phyloP scores from a whole-genome alignment of 2,329 filamentous ascomycete species.

The Alternaria rosae region DNA sequence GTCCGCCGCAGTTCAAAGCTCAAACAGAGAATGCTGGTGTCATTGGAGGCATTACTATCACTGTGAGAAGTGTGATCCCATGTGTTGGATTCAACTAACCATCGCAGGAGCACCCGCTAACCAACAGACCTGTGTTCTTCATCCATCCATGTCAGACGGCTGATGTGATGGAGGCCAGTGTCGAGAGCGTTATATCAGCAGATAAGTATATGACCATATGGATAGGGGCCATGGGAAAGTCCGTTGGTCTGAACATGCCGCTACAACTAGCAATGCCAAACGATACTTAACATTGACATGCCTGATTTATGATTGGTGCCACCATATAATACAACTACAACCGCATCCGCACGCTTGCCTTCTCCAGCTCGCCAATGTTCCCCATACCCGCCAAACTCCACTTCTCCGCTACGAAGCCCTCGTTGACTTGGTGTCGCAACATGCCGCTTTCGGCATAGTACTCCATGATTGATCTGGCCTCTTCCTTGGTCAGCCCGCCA shows the following conservation, averaged over 20 bases:
- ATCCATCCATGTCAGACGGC: conserved; percentile 91
- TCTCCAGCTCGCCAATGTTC: conserved; percentile 85
- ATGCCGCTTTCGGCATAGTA: conserved; percentile 92
- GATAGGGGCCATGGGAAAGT: conserved; percentile 85
- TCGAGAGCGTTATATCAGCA: conserved; percentile 47
- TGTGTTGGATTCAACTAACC: neutral
- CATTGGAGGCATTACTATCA: conserved; percentile 50
- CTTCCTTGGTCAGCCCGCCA: conserved; percentile 73
- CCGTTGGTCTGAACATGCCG: conserved; percentile 80
- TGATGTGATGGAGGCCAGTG: conserved; percentile 73
- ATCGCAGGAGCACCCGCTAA: conserved; percentile 79
- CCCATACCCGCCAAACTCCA: conserved; percentile 85
- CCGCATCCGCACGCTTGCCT: conserved; percentile 59
- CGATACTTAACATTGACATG: conserved; percentile 12
- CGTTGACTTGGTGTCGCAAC: conserved; percentile 73
- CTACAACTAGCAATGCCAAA: conserved; percentile 61
- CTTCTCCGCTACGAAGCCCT: conserved; percentile 76
- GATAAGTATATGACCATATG: conserved; percentile 83
- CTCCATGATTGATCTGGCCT: conserved; percentile 83
- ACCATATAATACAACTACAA: conserved; percentile 36
- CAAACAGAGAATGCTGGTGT: conserved; percentile 48
- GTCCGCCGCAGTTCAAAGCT: conserved; percentile 41
- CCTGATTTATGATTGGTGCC: conserved; percentile 28
- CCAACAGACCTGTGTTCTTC: conserved; percentile 81
- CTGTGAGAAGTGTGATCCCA: conserved; percentile 30